phyloP scores from a whole-genome alignment of 2,329 filamentous ascomycete species.

The Penicillium sp. region DNA sequence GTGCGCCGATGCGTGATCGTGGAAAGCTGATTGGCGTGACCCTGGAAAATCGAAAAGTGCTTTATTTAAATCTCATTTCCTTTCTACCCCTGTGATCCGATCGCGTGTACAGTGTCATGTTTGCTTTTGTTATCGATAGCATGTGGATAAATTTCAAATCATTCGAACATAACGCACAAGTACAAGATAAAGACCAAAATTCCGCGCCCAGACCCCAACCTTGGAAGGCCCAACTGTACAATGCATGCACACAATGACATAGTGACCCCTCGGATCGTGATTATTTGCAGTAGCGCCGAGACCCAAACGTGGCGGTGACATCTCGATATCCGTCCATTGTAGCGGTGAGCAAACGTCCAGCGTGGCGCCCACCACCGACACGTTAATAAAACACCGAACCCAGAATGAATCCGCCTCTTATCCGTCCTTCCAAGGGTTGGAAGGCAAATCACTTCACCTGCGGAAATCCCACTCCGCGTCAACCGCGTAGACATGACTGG shows the following conservation, averaged over 20 bases:
- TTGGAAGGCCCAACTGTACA: no score
- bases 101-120: constrained; percentile 5
- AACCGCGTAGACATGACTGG: not conserved
- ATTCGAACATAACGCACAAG: constrained; percentile 1
- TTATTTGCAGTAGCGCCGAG: constrained; percentile 23
- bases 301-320: constrained; percentile 26
- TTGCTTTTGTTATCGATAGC: not conserved
- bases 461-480: not conserved
- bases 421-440: not conserved
- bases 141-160: constrained; percentile 2
- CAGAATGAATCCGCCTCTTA: no score
- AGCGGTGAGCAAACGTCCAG: constrained; percentile 21
- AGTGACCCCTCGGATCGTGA: constrained; percentile 1
- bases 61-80: constrained; percentile 1
- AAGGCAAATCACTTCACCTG: not conserved
- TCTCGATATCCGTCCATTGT: constrained; percentile 7
- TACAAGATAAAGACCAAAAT: not conserved
- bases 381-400: not conserved
- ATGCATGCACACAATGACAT: constrained; percentile 10
- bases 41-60: constrained; percentile 9
- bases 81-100: constrained; percentile 6
- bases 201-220: not conserved
- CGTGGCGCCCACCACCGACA: constrained; percentile 1
- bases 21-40: constrained; percentile 11
- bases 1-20: constrained; percentile 5